phyloP scores from a whole-genome alignment of 1,284 basidiomycete genomes.

The Binderoboletus segoi region DNA sequence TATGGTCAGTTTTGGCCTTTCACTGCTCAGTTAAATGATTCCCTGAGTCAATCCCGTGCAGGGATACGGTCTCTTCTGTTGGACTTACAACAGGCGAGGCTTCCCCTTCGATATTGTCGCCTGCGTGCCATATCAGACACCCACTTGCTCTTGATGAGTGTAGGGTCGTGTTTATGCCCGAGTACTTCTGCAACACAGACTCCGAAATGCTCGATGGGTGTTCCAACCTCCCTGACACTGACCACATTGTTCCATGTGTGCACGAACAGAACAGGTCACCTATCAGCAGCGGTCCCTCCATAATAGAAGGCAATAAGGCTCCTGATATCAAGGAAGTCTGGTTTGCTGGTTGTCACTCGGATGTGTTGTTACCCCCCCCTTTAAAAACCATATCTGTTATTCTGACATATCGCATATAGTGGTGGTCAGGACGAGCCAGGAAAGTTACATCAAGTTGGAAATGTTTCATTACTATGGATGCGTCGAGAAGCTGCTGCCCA shows the following conservation, averaged over 20 bases:
- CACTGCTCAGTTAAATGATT: not conserved
- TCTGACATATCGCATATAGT: not conserved
- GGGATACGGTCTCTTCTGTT: slow-evolving; percentile 43
- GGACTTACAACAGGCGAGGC: slow-evolving; percentile 22
- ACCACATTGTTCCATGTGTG: not conserved
- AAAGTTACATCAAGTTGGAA: slow-evolving; percentile 7
- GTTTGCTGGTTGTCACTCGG: slow-evolving; percentile 29
- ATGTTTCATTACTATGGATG: slow-evolving; percentile 23
- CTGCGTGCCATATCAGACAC: slow-evolving; percentile 38
- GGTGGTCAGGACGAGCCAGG: slow-evolving; percentile 9
- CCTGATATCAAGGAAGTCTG: slow-evolving; percentile 24
- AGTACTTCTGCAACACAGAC: slow-evolving; percentile 27
- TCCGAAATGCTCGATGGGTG: not conserved
- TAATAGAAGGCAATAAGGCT: no score
- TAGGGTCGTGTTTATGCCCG: slow-evolving; percentile 41
- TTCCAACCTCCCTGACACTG: not conserved
- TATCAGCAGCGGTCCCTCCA: not conserved
- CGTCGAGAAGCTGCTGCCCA: slow-evolving; percentile 9
- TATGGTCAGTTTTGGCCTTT: slow-evolving; percentile 25
- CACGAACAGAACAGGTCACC: not conserved
- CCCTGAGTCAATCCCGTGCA: slow-evolving; percentile 9
- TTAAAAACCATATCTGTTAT: no score
- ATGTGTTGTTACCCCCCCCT: slow-evolving; percentile 22
- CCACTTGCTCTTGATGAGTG: slow-evolving; percentile 40
- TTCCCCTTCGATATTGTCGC: slow-evolving; percentile 16